Conservation (phyloP, 2,329 filamentous ascomycete species). For the Phoma herbarum region DNA sequence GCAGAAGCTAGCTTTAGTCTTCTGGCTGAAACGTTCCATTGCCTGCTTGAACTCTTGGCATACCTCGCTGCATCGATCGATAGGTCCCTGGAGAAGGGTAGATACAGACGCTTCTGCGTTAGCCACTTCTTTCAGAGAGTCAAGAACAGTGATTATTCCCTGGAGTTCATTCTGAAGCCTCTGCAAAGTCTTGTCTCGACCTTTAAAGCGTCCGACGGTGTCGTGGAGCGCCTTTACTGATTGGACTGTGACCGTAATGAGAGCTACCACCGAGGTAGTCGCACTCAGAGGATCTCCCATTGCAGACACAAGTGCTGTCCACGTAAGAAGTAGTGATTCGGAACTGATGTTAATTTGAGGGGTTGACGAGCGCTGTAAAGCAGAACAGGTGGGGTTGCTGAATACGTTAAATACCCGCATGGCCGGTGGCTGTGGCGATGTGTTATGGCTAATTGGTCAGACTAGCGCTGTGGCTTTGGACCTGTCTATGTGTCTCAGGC, state of each 20-base stretch:
- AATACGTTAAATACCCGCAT: not conserved
- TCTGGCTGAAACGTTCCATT: conserved; percentile 13
- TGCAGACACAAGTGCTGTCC: too few relatives aligned
- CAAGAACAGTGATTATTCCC: conserved; percentile 4
- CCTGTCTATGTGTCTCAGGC: not conserved
- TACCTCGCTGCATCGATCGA: conserved; percentile 17
- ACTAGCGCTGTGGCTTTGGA: conserved; percentile 1
- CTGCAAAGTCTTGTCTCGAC: conserved; percentile 17
- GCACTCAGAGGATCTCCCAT: conserved; percentile 20
- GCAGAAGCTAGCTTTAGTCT: conserved; percentile 13
- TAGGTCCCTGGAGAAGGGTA: conserved; percentile 7
- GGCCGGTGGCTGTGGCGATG: not conserved
- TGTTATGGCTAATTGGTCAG: not conserved
- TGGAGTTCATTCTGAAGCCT: conserved; percentile 16
- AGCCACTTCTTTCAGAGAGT: conserved; percentile 11
- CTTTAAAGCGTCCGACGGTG: conserved; percentile 19
- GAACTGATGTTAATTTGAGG: too few relatives aligned
- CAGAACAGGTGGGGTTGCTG: not conserved
- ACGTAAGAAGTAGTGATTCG: too few relatives aligned
- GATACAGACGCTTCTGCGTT: conserved; percentile 11
- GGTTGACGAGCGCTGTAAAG: not conserved
- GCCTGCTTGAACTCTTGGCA: conserved; percentile 18
- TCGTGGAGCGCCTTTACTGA: conserved; percentile 18
- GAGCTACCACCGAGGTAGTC: conserved; percentile 11
- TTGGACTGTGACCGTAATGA: conserved; percentile 11